Conservation (phyloP, 306 rosid genomes). For the Lotus japonicus region DNA sequence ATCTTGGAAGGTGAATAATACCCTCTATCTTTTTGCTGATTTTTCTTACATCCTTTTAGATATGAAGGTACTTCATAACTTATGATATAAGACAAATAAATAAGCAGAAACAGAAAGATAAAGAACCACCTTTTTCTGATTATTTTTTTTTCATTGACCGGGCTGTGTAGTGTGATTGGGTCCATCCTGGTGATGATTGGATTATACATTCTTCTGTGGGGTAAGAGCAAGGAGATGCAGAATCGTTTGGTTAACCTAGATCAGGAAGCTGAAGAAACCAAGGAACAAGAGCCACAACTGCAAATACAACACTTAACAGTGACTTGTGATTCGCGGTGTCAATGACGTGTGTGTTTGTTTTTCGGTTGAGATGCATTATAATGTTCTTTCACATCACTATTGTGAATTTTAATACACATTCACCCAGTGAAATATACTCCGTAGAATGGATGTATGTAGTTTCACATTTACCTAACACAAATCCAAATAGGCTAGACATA, state of each 20-base stretch:
- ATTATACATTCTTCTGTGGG: slow-evolving; percentile 82
- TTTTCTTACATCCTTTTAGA: not conserved
- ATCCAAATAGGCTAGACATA: too few species aligned
- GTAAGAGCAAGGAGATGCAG: slow-evolving; percentile 71
- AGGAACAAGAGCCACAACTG: slow-evolving; percentile 42
- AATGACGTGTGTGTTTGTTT: not conserved
- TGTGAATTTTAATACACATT: too few species aligned
- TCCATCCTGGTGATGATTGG: slow-evolving; percentile 72
- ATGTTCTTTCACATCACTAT: too few species aligned
- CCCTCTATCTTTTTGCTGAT: not conserved
- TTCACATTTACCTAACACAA: too few species aligned
- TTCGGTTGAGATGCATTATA: too few species aligned
- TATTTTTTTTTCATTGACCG: not conserved
- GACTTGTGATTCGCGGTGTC: slow-evolving; percentile 36
- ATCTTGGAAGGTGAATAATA: slow-evolving; percentile 63
- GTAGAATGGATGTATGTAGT: too few species aligned
- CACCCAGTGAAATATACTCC: too few species aligned
- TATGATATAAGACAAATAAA: not conserved
- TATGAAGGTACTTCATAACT: not conserved
- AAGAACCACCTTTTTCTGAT: not conserved
- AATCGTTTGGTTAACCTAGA: slow-evolving; percentile 24
- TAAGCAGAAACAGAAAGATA: not conserved
- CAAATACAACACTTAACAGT: slow-evolving; percentile 36
- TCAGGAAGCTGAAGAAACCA: slow-evolving; percentile 38
- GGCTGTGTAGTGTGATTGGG: slow-evolving; percentile 52